Base-by-base conservation (phyloP, 768 basidiomycete species). In the Kwoniella shandongensis region DNA sequence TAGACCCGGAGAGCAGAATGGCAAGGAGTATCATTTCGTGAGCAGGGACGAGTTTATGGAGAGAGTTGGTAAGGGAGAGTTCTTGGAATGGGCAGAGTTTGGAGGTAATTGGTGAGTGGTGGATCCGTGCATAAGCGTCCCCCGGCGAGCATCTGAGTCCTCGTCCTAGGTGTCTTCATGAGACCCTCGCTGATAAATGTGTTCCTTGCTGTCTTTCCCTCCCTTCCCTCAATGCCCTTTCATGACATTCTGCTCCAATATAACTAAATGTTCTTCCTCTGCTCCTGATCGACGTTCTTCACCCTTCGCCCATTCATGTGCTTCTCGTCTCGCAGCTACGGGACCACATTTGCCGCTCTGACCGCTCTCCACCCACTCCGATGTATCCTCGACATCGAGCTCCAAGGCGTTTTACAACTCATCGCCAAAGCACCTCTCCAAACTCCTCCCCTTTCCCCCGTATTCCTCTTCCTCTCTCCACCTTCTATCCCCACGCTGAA, bases 381-480 rank as follows among this genome's bases (percentile, higher is more conserved):
- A 12, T 97, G 94, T 74, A 86, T 98, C 57, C 82, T 98, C 36
- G 94, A 98, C 74, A 98, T 98, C 57, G 94, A 98, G 70, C 86
- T 88, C 10, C 93, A 98, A 90, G 94, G 94, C 47, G 89, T 98
- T 59, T 87, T 85, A 56, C 89, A 93, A 77, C 87, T 97, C 70
- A 96, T 93, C 39, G 51, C 59, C 74, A 79, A 83, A 50, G 90
- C 90, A 26, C 66, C 77, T 1, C 50, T 45, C 3, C 62, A 66
- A 40, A 47, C 62, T n/a, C 71, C 69, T 17, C 77, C 82, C 51
- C 79, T 97, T 32, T 83, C 89, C 72, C 89, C 93, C 15, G 81
- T 96, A 61, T 96, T 87, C 76, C 82, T 93, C 62, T 98, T 98
- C 79, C 84, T 98, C 75, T 86, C 90, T 0, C 94, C 94, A 0